Conservation (phyloP, 2,329 filamentous ascomycete species). For the Botrytis pseudocinerea region DNA sequence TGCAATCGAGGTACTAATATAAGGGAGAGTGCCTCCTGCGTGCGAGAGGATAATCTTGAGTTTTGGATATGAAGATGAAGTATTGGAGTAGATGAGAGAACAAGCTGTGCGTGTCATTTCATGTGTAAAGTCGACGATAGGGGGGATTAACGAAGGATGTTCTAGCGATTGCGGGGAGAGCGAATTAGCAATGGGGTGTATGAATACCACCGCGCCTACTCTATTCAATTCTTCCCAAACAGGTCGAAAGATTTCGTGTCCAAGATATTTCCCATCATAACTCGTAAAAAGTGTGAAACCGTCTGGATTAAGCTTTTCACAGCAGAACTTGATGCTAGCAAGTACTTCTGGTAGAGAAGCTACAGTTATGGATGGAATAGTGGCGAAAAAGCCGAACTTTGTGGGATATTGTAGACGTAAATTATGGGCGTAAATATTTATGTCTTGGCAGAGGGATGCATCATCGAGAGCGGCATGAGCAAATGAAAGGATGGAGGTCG, state of each 20-base stretch:
- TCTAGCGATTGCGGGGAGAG: too few species aligned
- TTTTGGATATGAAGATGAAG: constrained; percentile 38
- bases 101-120: constrained; percentile 49
- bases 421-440: constrained; percentile 6
- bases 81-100: constrained; percentile 44
- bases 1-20: constrained; percentile 25
- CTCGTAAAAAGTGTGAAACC: constrained; percentile 11
- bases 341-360: constrained; percentile 3
- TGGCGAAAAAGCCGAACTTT: constrained; percentile 17
- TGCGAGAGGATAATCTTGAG: constrained; percentile 52
- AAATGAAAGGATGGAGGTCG: constrained; percentile 18
- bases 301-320: not conserved
- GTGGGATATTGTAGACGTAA: constrained; percentile 6
- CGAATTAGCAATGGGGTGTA: constrained; percentile 1
- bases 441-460: not conserved
- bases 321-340: not conserved
- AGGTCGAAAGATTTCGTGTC: not conserved
- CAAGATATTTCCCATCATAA: constrained; percentile 17
- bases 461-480: not conserved
- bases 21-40: constrained; percentile 45
- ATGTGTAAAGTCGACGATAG: constrained; percentile 49
- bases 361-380: constrained; percentile 2
- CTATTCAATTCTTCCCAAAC: constrained; percentile 20
- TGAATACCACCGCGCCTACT: constrained; percentile 1
- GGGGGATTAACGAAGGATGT: constrained; percentile 36